These are phyloP conservation scores for Grosmannia serpens DNA, from an alignment of 2,329 filamentous ascomycete genomes.

Conservation along the genomic window DNA sequence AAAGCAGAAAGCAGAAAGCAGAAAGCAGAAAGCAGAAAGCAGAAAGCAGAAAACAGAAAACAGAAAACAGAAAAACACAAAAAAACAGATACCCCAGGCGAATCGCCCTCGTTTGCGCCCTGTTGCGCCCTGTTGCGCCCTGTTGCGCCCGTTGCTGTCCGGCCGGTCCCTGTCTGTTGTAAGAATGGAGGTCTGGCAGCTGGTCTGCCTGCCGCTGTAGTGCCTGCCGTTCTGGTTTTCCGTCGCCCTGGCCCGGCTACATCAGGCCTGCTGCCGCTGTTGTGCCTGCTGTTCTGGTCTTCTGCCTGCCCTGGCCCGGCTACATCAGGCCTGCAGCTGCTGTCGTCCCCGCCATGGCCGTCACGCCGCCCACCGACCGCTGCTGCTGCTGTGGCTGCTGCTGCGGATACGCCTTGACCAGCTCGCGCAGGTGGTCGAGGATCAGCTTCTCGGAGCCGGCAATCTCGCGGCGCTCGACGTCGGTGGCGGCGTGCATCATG, in stretches of 20 bases:
- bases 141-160: background rate
- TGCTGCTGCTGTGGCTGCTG: too few relatives aligned
- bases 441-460: conserved; percentile 21
- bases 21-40: too few relatives aligned
- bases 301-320: background rate
- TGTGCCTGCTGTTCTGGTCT: conserved; percentile 8
- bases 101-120: background rate
- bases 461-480: conserved; percentile 18
- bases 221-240: background rate
- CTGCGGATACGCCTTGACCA: conserved; percentile 10
- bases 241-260: background rate
- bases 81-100: background rate
- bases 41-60: background rate
- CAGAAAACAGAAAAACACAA: background rate
- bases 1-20: too few relatives aligned
- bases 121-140: background rate
- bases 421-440: conserved; percentile 15
- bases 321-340: background rate
- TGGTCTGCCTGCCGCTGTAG: background rate
- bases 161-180: background rate
- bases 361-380: too few relatives aligned
- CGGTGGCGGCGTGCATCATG: conserved; percentile 16
- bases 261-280: background rate
- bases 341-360: conserved; percentile 8
- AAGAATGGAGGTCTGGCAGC: too few relatives aligned